A percentile compares a stretch with the other conserved stretches of the same genome.
Conservation (phyloP, 768 basidiomycete species). For the Serpula lacrymans region DNA sequence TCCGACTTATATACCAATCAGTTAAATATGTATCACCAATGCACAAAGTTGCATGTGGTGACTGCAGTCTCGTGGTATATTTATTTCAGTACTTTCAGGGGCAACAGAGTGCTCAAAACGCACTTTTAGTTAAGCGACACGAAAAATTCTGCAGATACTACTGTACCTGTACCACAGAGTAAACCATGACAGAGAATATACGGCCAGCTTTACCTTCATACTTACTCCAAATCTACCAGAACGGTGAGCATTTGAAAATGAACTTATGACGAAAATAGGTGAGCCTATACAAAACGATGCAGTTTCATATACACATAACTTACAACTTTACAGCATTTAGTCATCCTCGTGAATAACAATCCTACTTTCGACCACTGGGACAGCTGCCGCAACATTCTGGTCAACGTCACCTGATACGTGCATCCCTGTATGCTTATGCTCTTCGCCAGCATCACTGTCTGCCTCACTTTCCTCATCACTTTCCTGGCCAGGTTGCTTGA, state of each 20-base stretch:
- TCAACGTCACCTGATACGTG: not conserved
- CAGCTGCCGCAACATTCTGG: constrained; percentile 10
- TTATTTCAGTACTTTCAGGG: too few species aligned
- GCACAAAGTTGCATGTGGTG: too few species aligned
- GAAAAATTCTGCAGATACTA: too few species aligned
- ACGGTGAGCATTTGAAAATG: too few species aligned
- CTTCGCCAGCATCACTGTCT: constrained; percentile 6
- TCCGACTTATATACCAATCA: too few species aligned
- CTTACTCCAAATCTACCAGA: not conserved
- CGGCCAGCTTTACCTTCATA: not conserved
- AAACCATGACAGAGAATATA: not conserved
- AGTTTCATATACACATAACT: too few species aligned
- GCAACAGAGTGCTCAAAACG: too few species aligned
- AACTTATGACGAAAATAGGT: too few species aligned
- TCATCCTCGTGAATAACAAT: constrained; percentile 54
- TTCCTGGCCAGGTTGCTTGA: constrained; percentile 51
- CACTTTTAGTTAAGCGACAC: too few species aligned
- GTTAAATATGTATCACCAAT: too few species aligned
- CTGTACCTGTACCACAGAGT: not conserved
- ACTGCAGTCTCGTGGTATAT: too few species aligned
- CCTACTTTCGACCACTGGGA: constrained; percentile 29
- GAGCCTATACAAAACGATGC: too few species aligned
- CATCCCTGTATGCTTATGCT: constrained; percentile 5
- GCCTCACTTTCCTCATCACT: constrained; percentile 36
- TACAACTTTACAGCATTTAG: constrained; percentile 15